Conservation (phyloP, 192 early-diverging fungal species). For the Fimicolochytrium jonesii region DNA sequence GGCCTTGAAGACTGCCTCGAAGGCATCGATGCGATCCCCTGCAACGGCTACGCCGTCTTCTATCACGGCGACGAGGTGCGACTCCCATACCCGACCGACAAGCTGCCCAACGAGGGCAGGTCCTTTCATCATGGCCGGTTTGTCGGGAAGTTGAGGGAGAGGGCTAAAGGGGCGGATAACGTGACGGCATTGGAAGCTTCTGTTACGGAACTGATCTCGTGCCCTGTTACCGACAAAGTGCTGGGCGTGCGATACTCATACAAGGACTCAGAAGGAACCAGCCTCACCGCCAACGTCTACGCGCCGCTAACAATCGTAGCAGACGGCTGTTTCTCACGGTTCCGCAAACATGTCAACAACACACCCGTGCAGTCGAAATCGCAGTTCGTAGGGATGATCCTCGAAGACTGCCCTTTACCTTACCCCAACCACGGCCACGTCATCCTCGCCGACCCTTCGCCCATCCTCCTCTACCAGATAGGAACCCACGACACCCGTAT, state of each 20-base stretch:
- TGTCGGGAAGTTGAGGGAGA: constrained; percentile 76
- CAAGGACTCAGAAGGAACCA: constrained; percentile 1
- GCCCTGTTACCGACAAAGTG: constrained; percentile 33
- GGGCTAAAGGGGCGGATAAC: constrained; percentile 65
- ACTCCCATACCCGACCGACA: constrained; percentile 66
- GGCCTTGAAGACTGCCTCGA: constrained; percentile 76
- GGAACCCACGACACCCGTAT: constrained; percentile 81
- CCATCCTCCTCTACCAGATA: constrained; percentile 86
- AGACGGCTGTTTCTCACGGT: constrained; percentile 95
- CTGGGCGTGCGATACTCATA: constrained; percentile 47
- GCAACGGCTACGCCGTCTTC: constrained; percentile 84
- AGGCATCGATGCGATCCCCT: constrained; percentile 78
- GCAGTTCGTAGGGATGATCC: constrained; percentile 72
- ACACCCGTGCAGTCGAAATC: constrained; percentile 52
- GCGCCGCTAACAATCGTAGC: constrained; percentile 83
- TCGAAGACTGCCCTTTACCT: constrained; percentile 70
- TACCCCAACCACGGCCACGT: constrained; percentile 89
- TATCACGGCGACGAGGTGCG: constrained; percentile 56
- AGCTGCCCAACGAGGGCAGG: constrained; percentile 54
- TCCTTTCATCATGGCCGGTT: constrained; percentile 96
- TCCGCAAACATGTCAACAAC: constrained; percentile 67
- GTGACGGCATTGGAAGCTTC: constrained; percentile 76
- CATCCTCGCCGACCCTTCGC: constrained; percentile 76
- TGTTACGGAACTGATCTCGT: constrained; percentile 60
- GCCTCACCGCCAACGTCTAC: constrained; percentile 29